Percentiles rank a stretch among this genome's conserved stretches.
These are phyloP conservation scores for Rhodotorula sp. DNA, from an alignment of 1,284 basidiomycete species.

Conservation along the genomic window DNA sequence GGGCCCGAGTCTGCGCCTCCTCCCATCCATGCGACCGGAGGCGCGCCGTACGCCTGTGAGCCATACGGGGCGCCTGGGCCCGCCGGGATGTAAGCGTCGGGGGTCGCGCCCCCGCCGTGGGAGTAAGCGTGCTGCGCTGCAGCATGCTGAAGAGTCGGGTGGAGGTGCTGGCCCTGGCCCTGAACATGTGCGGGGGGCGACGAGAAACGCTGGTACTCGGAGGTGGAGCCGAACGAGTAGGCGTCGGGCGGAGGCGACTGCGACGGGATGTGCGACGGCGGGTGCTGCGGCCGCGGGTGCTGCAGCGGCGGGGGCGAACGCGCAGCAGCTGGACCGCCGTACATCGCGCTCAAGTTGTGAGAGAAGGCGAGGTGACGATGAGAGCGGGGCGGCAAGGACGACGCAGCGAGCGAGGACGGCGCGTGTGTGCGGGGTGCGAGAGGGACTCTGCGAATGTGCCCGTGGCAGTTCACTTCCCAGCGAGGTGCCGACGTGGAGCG, in stretches of 20 bases:
- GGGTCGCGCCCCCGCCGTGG: conserved; percentile 20
- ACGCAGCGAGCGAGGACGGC: background rate
- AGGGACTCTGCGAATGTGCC: no score
- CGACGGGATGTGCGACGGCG: conserved; percentile 29
- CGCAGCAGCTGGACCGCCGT: conserved; percentile 14
- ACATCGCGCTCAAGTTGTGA: conserved; percentile 8
- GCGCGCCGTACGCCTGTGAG: background rate
- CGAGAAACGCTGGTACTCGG: conserved; percentile 44
- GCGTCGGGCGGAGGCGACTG: conserved; percentile 32
- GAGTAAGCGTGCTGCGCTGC: background rate
- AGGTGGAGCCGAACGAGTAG: conserved; percentile 2
- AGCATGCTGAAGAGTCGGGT: background rate
- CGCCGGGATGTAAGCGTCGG: conserved; percentile 33
- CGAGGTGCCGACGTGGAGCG: background rate
- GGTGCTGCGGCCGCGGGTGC: conserved; percentile 41
- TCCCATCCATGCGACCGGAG: conserved; percentile 9
- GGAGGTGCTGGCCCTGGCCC: conserved; percentile 1
- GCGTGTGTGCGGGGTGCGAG: no score
- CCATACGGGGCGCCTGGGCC: background rate
- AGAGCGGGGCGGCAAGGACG: background rate
- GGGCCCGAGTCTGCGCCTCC: conserved; percentile 11
- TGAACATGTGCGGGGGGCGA: conserved; percentile 29
- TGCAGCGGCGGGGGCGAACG: conserved; percentile 40
- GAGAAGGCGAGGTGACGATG: background rate
- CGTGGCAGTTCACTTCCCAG: background rate